These are phyloP conservation scores for Suillus decipiens DNA, from an alignment of 768 basidiomycete species.

Conservation along the genomic window DNA sequence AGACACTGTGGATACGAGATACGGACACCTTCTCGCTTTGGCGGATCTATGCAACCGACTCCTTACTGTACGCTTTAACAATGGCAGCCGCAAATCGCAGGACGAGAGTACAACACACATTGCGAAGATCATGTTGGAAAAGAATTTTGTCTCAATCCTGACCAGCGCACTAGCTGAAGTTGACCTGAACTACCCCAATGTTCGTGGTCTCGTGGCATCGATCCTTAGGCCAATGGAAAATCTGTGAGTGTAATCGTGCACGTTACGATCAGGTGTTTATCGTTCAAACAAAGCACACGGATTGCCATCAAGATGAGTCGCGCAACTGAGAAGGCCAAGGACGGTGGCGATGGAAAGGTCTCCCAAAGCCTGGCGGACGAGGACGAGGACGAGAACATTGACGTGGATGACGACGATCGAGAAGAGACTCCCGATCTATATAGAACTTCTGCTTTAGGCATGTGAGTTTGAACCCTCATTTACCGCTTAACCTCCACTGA, in stretches of 20 bases:
- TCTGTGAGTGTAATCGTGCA: constrained; percentile 55
- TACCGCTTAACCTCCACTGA: background rate
- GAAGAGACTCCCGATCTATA: constrained; percentile 93
- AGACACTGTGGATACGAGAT: constrained; percentile 70
- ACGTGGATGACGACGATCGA: constrained; percentile 56
- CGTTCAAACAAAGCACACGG: constrained; percentile 64
- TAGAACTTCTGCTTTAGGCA: constrained; percentile 93
- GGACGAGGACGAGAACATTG: constrained; percentile 56
- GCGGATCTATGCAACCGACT: constrained; percentile 88
- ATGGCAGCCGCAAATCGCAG: constrained; percentile 49
- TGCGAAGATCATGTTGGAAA: constrained; percentile 98
- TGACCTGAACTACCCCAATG: constrained; percentile 93
- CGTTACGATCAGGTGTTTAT: constrained; percentile 10
- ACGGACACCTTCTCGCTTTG: constrained; percentile 85
- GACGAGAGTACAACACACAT: constrained; percentile 86
- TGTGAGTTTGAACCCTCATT: constrained; percentile 51
- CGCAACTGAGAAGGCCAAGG: constrained; percentile 66
- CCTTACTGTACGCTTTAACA: constrained; percentile 74
- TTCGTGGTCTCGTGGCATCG: constrained; percentile 81
- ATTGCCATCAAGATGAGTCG: constrained; percentile 98
- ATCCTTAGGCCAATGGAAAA: constrained; percentile 88
- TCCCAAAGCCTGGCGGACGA: constrained; percentile 48
- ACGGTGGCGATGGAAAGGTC: constrained; percentile 46
- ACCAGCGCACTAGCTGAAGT: constrained; percentile 89
- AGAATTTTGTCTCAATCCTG: constrained; percentile 88